Evolutionary conservation across 495 filamentous ascomycete genomes (phyloP).

Genomic region (Trichoderma reesei): DNA sequence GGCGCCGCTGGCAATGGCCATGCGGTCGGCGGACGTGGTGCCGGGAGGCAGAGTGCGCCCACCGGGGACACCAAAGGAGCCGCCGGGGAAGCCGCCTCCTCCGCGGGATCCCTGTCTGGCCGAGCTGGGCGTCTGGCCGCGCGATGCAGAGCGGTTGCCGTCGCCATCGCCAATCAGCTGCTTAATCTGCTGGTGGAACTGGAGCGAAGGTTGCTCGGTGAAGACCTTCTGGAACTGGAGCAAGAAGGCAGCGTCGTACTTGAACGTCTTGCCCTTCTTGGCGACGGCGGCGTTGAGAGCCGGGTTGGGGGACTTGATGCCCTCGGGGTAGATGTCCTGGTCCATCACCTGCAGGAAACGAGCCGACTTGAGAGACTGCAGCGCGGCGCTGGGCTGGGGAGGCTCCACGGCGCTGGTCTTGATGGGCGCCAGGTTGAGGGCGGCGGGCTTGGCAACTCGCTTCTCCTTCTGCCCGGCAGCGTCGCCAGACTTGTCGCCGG

Average conservation of each 20-base stretch:
- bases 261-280: slow-evolving; percentile 68
- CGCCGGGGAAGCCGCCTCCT: slow-evolving; percentile 51
- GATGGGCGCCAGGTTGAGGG: slow-evolving; percentile 66
- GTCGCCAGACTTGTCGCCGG: slow-evolving; percentile 25
- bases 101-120: slow-evolving; percentile 37
- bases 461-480: slow-evolving; percentile 30
- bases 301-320: slow-evolving; percentile 79
- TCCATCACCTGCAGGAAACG: slow-evolving; percentile 55
- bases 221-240: slow-evolving; percentile 94
- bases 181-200: slow-evolving; percentile 82
- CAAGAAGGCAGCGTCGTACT: slow-evolving; percentile 91
- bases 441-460: slow-evolving; percentile 52
- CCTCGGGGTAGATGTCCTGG: slow-evolving; percentile 67
- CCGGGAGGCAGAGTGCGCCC: slow-evolving; percentile 52
- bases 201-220: slow-evolving; percentile 85
- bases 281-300: slow-evolving; percentile 70
- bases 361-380: slow-evolving; percentile 82
- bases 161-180: slow-evolving; percentile 70
- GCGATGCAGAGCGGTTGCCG: slow-evolving; percentile 55
- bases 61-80: slow-evolving; percentile 47
- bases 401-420: slow-evolving; percentile 77
- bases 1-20: slow-evolving; percentile 35
- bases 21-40: slow-evolving; percentile 58
- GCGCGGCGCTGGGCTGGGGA: slow-evolving; percentile 78
- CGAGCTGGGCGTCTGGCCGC: slow-evolving; percentile 47